Evolutionary conservation across 129 eudicot species (phyloP).

Genomic region (Gnaphalium uliginosum): DNA sequence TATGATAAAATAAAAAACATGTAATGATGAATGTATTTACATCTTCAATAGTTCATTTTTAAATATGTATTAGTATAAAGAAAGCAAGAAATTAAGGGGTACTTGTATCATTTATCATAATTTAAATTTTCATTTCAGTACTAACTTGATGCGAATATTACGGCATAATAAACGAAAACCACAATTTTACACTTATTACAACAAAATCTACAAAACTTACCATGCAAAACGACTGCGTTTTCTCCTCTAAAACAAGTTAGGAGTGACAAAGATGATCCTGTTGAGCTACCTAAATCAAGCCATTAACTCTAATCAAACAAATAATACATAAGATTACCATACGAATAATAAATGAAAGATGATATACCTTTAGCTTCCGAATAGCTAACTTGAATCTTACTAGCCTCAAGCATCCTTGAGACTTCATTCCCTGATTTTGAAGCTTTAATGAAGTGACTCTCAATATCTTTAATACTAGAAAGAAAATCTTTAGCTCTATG

Average conservation of each 20-base stretch:
- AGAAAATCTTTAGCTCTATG: constrained; percentile 80
- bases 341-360: not conserved
- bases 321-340: not conserved
- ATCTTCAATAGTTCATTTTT: not conserved
- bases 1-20: not conserved
- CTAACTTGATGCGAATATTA: not conserved
- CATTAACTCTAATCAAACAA: not conserved
- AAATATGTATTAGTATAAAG: not conserved
- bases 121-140: too few relatives aligned
- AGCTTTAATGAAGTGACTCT: constrained; percentile 69
- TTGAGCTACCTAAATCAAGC: constrained; percentile 50
- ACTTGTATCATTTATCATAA: too few relatives aligned
- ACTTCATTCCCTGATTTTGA: constrained; percentile 85
- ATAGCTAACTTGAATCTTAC: constrained; percentile 69
- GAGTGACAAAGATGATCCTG: constrained; percentile 40
- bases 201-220: constrained; percentile 32
- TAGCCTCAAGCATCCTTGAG: constrained; percentile 87
- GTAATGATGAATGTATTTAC: not conserved
- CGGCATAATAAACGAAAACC: not conserved
- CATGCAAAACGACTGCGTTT: constrained; percentile 43
- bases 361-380: constrained; percentile 67
- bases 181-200: not conserved
- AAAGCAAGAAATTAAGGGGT: not conserved
- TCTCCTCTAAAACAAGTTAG: constrained; percentile 61
- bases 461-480: constrained; percentile 77